Evolutionary conservation across 352 stramenopile species (phyloP).

Genomic region (Phytopythium litorale): DNA sequence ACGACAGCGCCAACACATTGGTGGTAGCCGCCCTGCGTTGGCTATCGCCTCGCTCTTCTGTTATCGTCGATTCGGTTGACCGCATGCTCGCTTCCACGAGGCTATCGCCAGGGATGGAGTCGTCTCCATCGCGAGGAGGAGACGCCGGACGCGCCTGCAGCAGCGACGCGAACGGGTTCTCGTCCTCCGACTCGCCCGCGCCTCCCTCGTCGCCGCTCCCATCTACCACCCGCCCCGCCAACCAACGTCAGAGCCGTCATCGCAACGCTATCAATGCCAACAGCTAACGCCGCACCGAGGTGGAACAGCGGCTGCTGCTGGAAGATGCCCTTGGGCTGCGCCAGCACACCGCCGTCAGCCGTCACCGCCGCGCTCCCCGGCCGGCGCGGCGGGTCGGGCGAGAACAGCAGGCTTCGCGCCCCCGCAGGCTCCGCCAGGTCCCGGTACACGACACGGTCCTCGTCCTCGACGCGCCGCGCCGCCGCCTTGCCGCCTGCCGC

Average conservation of each 20-base stretch:
- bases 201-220: constrained; percentile 26
- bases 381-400: constrained; percentile 11
- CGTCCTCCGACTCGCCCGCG: constrained; percentile 24
- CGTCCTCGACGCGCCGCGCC: constrained; percentile 14
- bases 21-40: neutral
- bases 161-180: constrained; percentile 66
- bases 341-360: constrained; percentile 8
- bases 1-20: neutral
- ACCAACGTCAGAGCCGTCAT: constrained; percentile 3
- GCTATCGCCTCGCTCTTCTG: neutral
- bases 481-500: neutral
- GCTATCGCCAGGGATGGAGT: neutral
- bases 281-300: constrained; percentile 18
- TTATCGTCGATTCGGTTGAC: neutral
- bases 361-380: neutral
- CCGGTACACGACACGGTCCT: constrained; percentile 59
- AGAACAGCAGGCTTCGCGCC: constrained; percentile 16
- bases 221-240: neutral
- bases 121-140: neutral
- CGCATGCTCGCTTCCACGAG: neutral
- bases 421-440: constrained; percentile 39
- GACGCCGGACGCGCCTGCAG: constrained; percentile 17
- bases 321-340: constrained; percentile 40
- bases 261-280: neutral
- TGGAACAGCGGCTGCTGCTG: constrained; percentile 29